Evolutionary conservation across 805 yeast species (phyloP).

Genomic region (Priceomyces haplophilus): DNA sequence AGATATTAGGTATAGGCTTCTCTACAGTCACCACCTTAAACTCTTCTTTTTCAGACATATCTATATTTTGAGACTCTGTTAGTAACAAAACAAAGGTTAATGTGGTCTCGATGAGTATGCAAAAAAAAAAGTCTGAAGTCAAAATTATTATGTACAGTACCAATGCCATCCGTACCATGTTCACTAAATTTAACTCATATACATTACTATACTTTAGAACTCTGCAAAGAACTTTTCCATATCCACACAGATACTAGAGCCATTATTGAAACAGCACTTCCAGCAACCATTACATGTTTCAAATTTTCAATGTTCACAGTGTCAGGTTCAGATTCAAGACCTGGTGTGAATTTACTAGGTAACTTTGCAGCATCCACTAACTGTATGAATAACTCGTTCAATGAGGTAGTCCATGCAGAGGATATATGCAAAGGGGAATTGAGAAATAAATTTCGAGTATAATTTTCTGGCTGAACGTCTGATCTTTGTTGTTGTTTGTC

Average conservation of each 20-base stretch:
- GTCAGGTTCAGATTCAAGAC: constrained; percentile 60
- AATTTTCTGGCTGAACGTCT: constrained; percentile 82
- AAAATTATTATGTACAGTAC: no score
- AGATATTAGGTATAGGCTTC: constrained; percentile 83
- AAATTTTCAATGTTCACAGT: constrained; percentile 47
- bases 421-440: constrained; percentile 89
- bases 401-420: constrained; percentile 82
- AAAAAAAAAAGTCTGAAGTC: neutral
- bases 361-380: constrained; percentile 81
- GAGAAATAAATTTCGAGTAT: constrained; percentile 60
- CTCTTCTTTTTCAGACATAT: constrained; percentile 20
- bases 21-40: constrained; percentile 81
- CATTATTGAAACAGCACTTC: constrained; percentile 68
- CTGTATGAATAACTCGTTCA: constrained; percentile 81
- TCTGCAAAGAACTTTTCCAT: constrained; percentile 48
- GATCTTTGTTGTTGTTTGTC: constrained; percentile 94
- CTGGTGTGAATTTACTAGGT: constrained; percentile 79
- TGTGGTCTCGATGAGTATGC: neutral
- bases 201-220: constrained; percentile 11
- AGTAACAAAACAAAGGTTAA: neutral
- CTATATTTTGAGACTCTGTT: neutral
- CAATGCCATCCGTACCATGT: no score
- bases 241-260: constrained; percentile 63
- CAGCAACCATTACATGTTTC: constrained; percentile 57
- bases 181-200: neutral